Evolutionary conservation across 2,329 filamentous ascomycete genomes (phyloP), one percentile per base, ranked within the genome.

Genomic region (Spiromastix sp.): DNA sequence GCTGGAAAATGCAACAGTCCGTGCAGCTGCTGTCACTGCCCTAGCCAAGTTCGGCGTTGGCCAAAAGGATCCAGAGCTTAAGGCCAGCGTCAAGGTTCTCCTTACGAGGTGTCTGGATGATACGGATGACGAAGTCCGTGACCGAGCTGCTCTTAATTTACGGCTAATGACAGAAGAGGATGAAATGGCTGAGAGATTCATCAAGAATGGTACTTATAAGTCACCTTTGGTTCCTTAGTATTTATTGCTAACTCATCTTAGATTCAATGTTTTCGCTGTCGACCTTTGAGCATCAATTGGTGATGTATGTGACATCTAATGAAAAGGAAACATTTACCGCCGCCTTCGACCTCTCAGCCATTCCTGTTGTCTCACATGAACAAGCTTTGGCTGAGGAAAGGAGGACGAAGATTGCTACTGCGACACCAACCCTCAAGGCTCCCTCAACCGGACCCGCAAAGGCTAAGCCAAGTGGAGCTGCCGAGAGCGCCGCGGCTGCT

Each of bases 31-130:
- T 34, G 93, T 96, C 16, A 96, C 91, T 16, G 91, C 91, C 2
- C 66, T 98, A 43, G 85, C 89, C 51, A 98, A 96, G 62, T 98
- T 98, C 54, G 91, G 91, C 50, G 89, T 96, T 39, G 87, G 85
- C 21, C 91, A 96, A 61, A 87, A 93, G 64, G 91, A 96, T 53
- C 79, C 84, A 1, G 91, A 98, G 59, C 85, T 98, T 52, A 96
- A 96, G 76, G 80, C 85, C 49, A 95, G 87, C 57, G 89, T 98
- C 34, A 77, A 81, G 45, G 91, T 98, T 32, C 73, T 98, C 30
- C 79, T 98, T 22, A 93, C 83, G 17, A 76, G 91, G 56, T 98
- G 91, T 60, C 66, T 98, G 49, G 91, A 98, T 58, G 91, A 98
- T 56, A 87, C 87, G 3, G 91, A 98, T 61, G 91, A 98, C 52